Evolutionary conservation across 805 yeast genomes (phyloP).

Genomic region (Yarrowia divulgata): DNA sequence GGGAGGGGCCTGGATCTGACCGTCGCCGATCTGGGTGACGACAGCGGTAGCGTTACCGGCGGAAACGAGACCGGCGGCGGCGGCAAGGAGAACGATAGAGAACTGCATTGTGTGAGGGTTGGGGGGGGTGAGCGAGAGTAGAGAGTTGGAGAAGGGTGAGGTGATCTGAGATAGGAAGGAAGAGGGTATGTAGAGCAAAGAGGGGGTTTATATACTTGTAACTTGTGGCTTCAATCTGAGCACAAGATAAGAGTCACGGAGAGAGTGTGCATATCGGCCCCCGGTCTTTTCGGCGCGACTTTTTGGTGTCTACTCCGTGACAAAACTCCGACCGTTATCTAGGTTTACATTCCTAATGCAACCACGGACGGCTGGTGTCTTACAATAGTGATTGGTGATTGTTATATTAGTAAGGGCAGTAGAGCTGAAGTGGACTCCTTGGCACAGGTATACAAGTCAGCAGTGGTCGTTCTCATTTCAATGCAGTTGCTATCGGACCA

Average conservation of each 20-base stretch:
- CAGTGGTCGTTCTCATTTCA: too few species aligned
- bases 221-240: background rate
- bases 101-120: slow-evolving; percentile 7
- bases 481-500: too few species aligned
- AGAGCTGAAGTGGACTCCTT: background rate
- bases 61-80: slow-evolving; percentile 20
- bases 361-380: slow-evolving; percentile 5
- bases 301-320: slow-evolving; percentile 17
- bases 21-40: slow-evolving; percentile 32
- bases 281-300: slow-evolving; percentile 1
- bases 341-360: slow-evolving; percentile 34
- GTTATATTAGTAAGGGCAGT: too few species aligned
- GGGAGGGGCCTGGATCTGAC: slow-evolving; percentile 36
- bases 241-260: background rate
- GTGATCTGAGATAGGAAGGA: slow-evolving; percentile 15
- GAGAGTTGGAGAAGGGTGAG: background rate
- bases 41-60: slow-evolving; percentile 27
- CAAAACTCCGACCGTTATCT: slow-evolving; percentile 1
- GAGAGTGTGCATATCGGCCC: background rate
- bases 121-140: slow-evolving; percentile 7
- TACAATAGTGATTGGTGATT: too few species aligned
- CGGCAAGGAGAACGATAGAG: slow-evolving; percentile 15
- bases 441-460: too few species aligned
- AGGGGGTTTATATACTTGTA: slow-evolving; percentile 1
- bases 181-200: background rate